Base-by-base conservation (phyloP, 1,284 basidiomycete genomes). In the Pascua sp. region DNA sequence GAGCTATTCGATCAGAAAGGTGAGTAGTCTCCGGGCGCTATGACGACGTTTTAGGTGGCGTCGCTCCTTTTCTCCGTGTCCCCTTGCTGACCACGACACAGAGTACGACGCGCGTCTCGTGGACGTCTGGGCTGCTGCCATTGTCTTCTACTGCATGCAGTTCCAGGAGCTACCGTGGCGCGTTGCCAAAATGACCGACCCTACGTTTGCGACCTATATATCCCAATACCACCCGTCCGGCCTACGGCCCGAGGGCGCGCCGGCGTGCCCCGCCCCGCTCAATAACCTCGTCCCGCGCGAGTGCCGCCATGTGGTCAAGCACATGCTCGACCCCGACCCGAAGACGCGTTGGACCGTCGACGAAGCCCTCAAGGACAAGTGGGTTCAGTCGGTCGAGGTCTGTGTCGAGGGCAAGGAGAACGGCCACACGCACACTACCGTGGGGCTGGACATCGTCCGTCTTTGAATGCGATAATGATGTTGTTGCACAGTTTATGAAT, bases 81-180 rank as follows among this genome's bases (percentile, higher is more conserved):
- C 24, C 24, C 7, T 32, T n/a, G 36, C 46, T 57, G 45, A 57
- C 41, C 24, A 32, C 24, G 13, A 32, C 41, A 7, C 75, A 93
- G 95, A 95, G 71, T 98, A 98, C 76, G 95, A 98, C 70, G 96
- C 95, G 2, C 86, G 95, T 36, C 83, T 95, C 4, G 95, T 98
- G 63, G 95, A 98, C 71, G 90, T 98, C 52, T 98, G 95, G 95
- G 94, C 95, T 0, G 90, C 89, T 52, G 95, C 89, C 11, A 85
- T 98, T 63, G 94, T 98, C 62, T 98, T 96, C 79, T 98, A 98
- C 80, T 98, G 95, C 81, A 85, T 98, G 76, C 90, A 94, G 78
- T 95, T 95, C 80, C 89, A 92, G 75, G 93, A 97, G 76, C 83
- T 97, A 52, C 93, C 95, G 0, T 98, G 96, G 95, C 87, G 94